Base-by-base conservation (phyloP, 768 basidiomycete genomes). In the Macrolepiota dolichaula region DNA sequence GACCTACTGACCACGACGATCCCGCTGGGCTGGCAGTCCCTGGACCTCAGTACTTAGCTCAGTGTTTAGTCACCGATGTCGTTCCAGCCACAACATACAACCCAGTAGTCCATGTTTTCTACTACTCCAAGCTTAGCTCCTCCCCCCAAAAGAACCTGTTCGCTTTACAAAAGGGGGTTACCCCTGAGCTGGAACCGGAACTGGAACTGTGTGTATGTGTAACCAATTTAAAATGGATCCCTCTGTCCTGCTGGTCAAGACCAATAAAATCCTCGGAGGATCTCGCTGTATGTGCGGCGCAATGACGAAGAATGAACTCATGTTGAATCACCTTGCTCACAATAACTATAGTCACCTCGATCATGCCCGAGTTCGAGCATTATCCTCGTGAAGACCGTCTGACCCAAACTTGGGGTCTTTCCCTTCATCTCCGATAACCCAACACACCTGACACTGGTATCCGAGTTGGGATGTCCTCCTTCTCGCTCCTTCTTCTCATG, bases 361-460 rank as follows among this genome's bases (percentile, higher is more conserved):
- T 44, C 42, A n/a, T 19, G 42, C 2, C 42, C 5, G 17, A 44
- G 42, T 44, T 44, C 42, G n/a, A 19, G 42, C 17, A 44, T 17
- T n/a, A 19, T 42, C 42, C 42, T 19, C 42, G 4, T 44, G 19
- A 44, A 44, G n/a, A 19, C 17, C 17, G 5, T 44, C n/a, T 44
- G 42, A 44, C 19, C 6, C 19, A 7, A 10, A 15, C 13, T 44
- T 15, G 1, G 17, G 42, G 42, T n/a, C 42, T 44, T 44, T 44
- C 38, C 57, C 57, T 40, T 24, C 57, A 58, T 58, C 57, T 42
- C 57, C 47, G 49, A 40, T 35, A 19, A 27, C 17, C 29, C 35
- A 49, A 24, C 29, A n/a, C n/a, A 51, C 25, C 36, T 50, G 36
- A 51, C 49, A 25, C 50, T 25, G 19, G 24, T n/a, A n/a, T 24